Conservation (phyloP, 257 asterid genomes). For the Primulina tabacum region DNA sequence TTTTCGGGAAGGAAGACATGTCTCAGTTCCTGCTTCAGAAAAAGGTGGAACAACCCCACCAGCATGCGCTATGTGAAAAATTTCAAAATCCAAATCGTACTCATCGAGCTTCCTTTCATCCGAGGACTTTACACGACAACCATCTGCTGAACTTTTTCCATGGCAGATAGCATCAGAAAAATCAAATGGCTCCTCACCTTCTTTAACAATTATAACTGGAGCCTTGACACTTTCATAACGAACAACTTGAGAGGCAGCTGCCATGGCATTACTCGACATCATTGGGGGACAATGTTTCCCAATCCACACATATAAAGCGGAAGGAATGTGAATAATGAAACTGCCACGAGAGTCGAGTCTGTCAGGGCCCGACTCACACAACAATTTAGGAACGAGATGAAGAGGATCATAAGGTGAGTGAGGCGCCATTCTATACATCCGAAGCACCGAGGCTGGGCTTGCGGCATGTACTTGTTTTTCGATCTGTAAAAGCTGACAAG, state of each 20-base stretch:
- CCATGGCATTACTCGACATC: neutral
- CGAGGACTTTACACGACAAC: constrained; percentile 18
- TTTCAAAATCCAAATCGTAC: constrained; percentile 74
- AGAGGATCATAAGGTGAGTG: constrained; percentile 94
- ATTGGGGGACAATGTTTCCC: neutral
- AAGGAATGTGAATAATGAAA: neutral
- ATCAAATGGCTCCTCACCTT: neutral
- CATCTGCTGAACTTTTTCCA: constrained; percentile 32
- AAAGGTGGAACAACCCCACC: constrained; percentile 85
- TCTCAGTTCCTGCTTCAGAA: constrained; percentile 57
- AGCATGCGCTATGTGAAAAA: constrained; percentile 58
- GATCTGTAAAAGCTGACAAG: constrained; percentile 57
- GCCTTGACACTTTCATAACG: neutral
- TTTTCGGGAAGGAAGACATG: constrained; percentile 62
- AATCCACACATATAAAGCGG: neutral
- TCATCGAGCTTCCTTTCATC: constrained; percentile 45
- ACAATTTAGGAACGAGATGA: constrained; percentile 33
- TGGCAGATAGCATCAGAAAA: constrained; percentile 16
- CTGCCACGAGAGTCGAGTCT: neutral
- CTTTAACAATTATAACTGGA: neutral
- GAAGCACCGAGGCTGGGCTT: constrained; percentile 68
- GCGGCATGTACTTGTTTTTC: constrained; percentile 83
- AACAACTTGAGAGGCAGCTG: neutral
- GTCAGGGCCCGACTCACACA: neutral
- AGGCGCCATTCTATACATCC: constrained; percentile 82